Percentiles rank a stretch among this genome's conserved stretches.
phyloP scores from a whole-genome alignment of 2,329 filamentous ascomycete genomes.

The Aspergillus sp. region DNA sequence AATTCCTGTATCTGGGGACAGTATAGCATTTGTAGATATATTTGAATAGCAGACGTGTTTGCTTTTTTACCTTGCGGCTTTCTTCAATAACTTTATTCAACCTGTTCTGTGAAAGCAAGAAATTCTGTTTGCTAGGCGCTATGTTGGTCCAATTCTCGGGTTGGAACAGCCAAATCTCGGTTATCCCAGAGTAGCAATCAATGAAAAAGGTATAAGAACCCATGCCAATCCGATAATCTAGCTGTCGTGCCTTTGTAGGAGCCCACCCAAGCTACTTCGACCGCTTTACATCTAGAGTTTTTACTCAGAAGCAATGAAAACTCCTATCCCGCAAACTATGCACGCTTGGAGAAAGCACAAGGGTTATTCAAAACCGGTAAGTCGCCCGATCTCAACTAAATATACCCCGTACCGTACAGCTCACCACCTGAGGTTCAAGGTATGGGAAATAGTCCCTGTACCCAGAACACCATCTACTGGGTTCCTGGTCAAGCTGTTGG shows the following conservation, averaged over 20 bases:
- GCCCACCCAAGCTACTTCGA: no score
- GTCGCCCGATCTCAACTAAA: neutral
- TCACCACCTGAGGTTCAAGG: neutral
- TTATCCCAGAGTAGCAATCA: no score
- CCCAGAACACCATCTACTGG: conserved; percentile 4
- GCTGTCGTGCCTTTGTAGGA: no score
- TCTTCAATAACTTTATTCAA: no score
- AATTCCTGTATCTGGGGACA: no score
- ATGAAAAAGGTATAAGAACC: no score
- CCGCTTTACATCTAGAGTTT: no score
- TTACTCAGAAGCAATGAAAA: neutral
- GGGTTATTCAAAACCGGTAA: conserved; percentile 8
- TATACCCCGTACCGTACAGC: neutral
- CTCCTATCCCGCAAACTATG: conserved; percentile 1
- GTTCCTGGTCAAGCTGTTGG: conserved; percentile 10
- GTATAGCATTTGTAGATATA: neutral
- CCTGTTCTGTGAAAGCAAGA: no score
- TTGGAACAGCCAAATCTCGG: no score
- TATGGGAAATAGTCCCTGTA: conserved; percentile 12
- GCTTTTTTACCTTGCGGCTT: neutral
- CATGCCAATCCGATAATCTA: no score
- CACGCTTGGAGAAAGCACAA: conserved; percentile 16
- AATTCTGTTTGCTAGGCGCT: no score
- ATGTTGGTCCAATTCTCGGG: no score
- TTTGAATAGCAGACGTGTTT: neutral